A percentile compares a stretch with the other conserved stretches of the same genome.
Conservation (phyloP, 176 grass and related monocot genomes). For the Eremochloa ophiuroides region DNA sequence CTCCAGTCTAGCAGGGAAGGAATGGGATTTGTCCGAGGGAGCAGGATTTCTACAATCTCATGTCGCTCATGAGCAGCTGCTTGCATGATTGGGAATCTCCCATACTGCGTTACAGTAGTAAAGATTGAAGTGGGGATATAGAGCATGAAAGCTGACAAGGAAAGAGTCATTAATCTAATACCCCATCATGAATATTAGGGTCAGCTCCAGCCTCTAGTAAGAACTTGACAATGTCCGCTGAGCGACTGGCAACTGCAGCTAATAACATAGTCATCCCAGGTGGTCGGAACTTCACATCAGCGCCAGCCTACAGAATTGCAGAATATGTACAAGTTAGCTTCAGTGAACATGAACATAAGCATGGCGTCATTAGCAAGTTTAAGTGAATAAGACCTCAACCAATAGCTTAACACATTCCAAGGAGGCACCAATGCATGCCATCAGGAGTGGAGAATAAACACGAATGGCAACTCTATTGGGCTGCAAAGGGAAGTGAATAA, state of each 20-base stretch:
- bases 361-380: not conserved
- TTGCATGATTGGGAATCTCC: too few species aligned
- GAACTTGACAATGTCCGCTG: constrained; percentile 16
- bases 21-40: too few species aligned
- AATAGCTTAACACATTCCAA: constrained; percentile 32
- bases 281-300: constrained; percentile 30
- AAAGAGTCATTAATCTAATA: not conserved
- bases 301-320: constrained; percentile 33
- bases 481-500: not conserved
- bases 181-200: not conserved
- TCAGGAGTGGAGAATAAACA: constrained; percentile 18
- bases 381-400: constrained; percentile 14
- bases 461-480: constrained; percentile 15
- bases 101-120: too few species aligned
- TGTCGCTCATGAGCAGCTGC: too few species aligned
- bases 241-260: constrained; percentile 8
- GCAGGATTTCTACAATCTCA: too few species aligned
- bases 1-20: too few species aligned
- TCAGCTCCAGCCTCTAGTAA: constrained; percentile 29
- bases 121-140: not conserved
- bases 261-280: not conserved
- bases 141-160: not conserved
- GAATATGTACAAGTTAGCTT: not conserved
- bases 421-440: constrained; percentile 1
- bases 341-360: not conserved